A percentile compares a stretch with the other conserved stretches of the same genome.
Evolutionary conservation across 352 stramenopile genomes (phyloP).

Genomic region (Phytophthora pistaciae): DNA sequence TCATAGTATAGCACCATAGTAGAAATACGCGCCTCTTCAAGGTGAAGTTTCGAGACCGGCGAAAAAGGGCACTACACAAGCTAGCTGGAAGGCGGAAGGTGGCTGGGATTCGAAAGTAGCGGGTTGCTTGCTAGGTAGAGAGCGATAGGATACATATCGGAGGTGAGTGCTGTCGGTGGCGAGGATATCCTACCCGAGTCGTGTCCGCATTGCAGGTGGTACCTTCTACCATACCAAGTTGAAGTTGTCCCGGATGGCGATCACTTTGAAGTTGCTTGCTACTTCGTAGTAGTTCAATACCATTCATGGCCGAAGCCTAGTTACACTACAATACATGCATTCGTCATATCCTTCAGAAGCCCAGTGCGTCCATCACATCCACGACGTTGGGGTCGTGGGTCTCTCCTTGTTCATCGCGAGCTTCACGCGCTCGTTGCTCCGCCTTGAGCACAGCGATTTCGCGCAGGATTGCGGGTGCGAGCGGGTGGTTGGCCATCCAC

Average conservation of each 20-base stretch:
- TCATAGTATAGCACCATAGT: background rate
- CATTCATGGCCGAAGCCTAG: no score
- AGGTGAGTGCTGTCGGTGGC: no score
- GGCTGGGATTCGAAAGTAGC: background rate
- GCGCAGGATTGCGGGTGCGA: background rate
- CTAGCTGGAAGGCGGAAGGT: no score
- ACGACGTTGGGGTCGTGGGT: background rate
- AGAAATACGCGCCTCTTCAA: background rate
- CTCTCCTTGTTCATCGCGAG: background rate
- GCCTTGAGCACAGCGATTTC: background rate
- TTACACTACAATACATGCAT: no score
- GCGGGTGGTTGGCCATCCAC: constrained; percentile 34
- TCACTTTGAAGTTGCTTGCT: no score
- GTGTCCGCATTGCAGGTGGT: background rate
- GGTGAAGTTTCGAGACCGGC: background rate
- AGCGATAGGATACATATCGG: no score
- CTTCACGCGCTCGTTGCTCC: background rate
- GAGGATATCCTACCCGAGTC: no score
- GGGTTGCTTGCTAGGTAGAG: background rate
- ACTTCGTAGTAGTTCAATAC: no score
- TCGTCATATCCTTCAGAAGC: no score
- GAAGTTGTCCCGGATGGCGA: background rate
- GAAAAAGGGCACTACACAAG: background rate
- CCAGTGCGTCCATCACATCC: background rate
- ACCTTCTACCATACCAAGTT: background rate